Base-by-base conservation (phyloP, 129 eudicot species). In the Flaveria ramosissima region DNA sequence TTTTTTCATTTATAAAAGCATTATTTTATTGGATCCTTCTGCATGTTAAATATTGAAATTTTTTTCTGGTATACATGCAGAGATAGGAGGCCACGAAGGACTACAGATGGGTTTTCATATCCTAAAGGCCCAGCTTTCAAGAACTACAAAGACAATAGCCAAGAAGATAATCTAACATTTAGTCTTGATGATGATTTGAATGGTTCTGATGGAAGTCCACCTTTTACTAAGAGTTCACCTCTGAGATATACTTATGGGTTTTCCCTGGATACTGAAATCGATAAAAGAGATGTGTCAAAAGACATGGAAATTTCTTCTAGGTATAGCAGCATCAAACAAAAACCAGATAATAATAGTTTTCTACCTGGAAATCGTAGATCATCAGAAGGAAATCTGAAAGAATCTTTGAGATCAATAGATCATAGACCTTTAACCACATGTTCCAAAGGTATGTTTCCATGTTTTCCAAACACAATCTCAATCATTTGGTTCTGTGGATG, bases 91-190 rank as follows among this genome's bases (percentile, higher is more conserved):
- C 64, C 88, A 10, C 67, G 68, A 60, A 85, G 86, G 75, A 67
- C 68, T 21, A 51, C 75, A 46, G 89, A 80, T 56, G 89, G 84
- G 32, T 83, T 83, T 65, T 80, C 85, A 20, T 76, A 72, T 46
- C 51, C 92, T 36, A 87, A 78, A 75, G 68, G 53, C 66, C 79
- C 84, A 32, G 63, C 80, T n/a, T 77, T 73, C 68, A 80, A 80
- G 82, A 83, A 77, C 77, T 73, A 75, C 65, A 86, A 84, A 67
- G 96, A 87, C 75, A 79, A 67, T 83, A 74, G 79, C 68, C 96
- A 83, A 83, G 97, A 94, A 80, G 97, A 90, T 79, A 83, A 84
- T 72, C 72, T 93, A 56, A 95, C 96, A 45, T 90, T 91, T 72
- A 84, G 81, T 75, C 83, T 94, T 8, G 98, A 91, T 72, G 90